Evolutionary conservation across 768 basidiomycete species (phyloP).

Genomic region (Serendipita sp.): DNA sequence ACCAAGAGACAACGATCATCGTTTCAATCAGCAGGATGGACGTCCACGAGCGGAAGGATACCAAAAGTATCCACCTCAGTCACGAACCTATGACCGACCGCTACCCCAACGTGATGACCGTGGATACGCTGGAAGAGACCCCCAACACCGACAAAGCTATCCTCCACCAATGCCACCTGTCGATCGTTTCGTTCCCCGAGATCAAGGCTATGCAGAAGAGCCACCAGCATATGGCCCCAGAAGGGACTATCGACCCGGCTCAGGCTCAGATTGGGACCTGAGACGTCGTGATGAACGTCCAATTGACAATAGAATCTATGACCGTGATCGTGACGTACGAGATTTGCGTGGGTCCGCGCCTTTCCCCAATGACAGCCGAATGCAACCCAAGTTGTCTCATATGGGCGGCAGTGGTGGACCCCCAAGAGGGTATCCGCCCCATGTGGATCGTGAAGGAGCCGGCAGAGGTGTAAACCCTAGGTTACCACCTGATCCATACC

Average conservation of each 20-base stretch:
- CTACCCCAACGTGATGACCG: conserved; percentile 1
- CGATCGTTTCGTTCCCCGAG: neutral
- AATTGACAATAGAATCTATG: neutral
- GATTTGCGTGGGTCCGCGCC: neutral
- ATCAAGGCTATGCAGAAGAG: conserved; percentile 1
- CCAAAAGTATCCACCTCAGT: neutral
- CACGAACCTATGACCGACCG: neutral
- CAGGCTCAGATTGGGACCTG: neutral
- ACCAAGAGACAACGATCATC: neutral
- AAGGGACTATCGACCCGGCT: neutral
- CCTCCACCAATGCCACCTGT: neutral
- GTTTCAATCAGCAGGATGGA: neutral
- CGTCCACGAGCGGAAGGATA: neutral
- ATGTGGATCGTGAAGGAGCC: neutral
- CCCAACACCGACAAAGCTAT: neutral
- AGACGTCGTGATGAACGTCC: neutral
- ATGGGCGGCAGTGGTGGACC: neutral
- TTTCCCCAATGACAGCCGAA: too few species aligned
- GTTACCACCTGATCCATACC: neutral
- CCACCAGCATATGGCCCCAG: neutral
- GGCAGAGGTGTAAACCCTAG: neutral
- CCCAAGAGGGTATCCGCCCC: neutral
- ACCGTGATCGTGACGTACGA: neutral
- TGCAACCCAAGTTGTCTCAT: neutral
- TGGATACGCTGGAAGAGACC: neutral